phyloP scores from a whole-genome alignment of 352 stramenopile genomes.

The Pythium sukuiense region DNA sequence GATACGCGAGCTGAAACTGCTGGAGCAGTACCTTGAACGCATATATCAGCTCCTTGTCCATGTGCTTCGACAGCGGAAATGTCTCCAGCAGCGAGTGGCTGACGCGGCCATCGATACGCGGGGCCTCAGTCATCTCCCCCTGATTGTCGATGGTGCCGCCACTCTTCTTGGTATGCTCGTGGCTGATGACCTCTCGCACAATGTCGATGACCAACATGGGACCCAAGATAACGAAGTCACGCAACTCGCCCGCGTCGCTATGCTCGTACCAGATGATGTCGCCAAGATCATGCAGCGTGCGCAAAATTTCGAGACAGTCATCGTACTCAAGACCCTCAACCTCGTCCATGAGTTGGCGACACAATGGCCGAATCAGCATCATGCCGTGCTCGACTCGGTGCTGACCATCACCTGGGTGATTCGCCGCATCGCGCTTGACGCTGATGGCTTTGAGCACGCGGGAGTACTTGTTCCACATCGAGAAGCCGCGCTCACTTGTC shows the following conservation, averaged over 20 bases:
- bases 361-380: not conserved
- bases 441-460: not conserved
- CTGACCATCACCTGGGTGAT: not conserved
- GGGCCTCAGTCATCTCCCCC: not conserved
- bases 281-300: constrained; percentile 16
- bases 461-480: not conserved
- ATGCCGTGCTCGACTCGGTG: constrained; percentile 3
- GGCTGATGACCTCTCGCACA: not conserved
- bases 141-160: not conserved
- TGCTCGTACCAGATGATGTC: constrained; percentile 25
- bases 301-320: constrained; percentile 9
- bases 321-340: constrained; percentile 8
- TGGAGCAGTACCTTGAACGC: constrained; percentile 32
- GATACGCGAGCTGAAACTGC: constrained; percentile 25
- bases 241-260: not conserved
- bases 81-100: not conserved
- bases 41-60: constrained; percentile 25
- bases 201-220: constrained; percentile 33
- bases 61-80: constrained; percentile 14
- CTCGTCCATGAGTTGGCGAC: constrained; percentile 4
- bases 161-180: not conserved
- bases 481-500: not conserved
- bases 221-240: constrained; percentile 9
- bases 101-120: not conserved
- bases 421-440: not conserved